Base-by-base conservation (phyloP, 2,329 filamentous ascomycete species). In the Teratosphaeria viscida region DNA sequence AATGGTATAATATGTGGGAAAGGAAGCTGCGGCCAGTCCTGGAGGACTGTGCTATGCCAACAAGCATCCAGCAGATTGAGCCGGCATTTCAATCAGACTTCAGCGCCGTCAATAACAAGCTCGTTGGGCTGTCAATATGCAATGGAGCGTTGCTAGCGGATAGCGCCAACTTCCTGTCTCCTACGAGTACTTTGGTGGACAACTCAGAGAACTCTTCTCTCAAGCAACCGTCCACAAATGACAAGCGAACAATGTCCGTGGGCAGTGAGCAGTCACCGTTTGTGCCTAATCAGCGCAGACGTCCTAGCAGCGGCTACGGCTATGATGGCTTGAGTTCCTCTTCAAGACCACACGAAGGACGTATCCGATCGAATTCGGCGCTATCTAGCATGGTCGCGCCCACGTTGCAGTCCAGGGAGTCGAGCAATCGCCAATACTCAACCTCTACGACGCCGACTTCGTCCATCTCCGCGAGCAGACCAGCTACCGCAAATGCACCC, bases 1-100 rank as follows among this genome's bases (percentile, higher is more conserved):
- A 84, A 55, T 99, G 92, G 92, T 92, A 87, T 71, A 81, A 81
- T 59, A 85, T 90, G 47, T 92, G 91, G 85, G 87, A 88, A 67
- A 87, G 89, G 66, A 96, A 95, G 77, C 82, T 96, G 63, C 85
- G 84, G 64, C 81, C 83, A 8, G 83, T 94, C 2, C 79, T 96
- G 5, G 85, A 86, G 37, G 84, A 88, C 57, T 79, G 79, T 55
- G 76, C 79, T 12, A 78, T 87, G 56, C 82, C 85, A 7, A 84
- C 86, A 14, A 86, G 89, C 57, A 73, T 91, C 19, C 76, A 83
- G 52, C 86, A 92, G 54, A 89, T 97, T 58, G 79, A 92, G 61
- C 82, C 83, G 47, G 83, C 86, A 11, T 97, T 95, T 79, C 82
- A 85, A 57, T 83, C 83, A 16, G 92, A 96, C 68, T 94, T 88